These are phyloP conservation scores for Fusarium solani-melongenae DNA, from an alignment of 2,329 filamentous ascomycete genomes.

Conservation along the genomic window DNA sequence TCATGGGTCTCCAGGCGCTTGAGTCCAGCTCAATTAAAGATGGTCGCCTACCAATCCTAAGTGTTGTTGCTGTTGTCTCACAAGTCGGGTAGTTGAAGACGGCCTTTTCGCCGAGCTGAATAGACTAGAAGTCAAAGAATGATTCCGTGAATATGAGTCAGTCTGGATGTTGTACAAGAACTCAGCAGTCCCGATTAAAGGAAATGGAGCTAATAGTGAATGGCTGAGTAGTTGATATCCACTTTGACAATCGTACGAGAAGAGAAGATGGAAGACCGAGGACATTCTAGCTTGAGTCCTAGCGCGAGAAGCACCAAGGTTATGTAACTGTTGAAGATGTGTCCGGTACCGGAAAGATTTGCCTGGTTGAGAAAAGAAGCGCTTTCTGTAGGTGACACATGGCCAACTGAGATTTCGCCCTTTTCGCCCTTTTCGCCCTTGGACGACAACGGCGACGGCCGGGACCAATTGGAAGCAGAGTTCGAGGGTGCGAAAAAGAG, in stretches of 20 bases:
- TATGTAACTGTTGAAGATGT: neutral
- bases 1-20: neutral
- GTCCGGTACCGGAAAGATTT: neutral
- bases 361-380: neutral
- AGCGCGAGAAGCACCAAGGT: neutral
- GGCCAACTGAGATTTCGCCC: neutral
- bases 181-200: conserved; percentile 1
- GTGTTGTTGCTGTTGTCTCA: neutral
- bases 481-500: neutral
- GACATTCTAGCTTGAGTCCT: conserved; percentile 8
- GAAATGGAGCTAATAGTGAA: conserved; percentile 10
- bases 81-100: neutral
- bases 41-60: neutral
- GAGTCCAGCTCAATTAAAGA: neutral
- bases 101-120: neutral
- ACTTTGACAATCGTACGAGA: conserved; percentile 34
- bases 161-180: neutral
- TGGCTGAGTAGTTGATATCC: conserved; percentile 20
- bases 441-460: neutral
- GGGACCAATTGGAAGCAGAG: conserved; percentile 3
- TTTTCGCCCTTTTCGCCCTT: neutral
- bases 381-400: neutral
- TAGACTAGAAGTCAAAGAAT: neutral
- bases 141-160: neutral
- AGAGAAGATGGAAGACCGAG: conserved; percentile 17